These are phyloP conservation scores for Triticum urartu DNA, from an alignment of 176 grass and related monocot species.

Conservation along the genomic window DNA sequence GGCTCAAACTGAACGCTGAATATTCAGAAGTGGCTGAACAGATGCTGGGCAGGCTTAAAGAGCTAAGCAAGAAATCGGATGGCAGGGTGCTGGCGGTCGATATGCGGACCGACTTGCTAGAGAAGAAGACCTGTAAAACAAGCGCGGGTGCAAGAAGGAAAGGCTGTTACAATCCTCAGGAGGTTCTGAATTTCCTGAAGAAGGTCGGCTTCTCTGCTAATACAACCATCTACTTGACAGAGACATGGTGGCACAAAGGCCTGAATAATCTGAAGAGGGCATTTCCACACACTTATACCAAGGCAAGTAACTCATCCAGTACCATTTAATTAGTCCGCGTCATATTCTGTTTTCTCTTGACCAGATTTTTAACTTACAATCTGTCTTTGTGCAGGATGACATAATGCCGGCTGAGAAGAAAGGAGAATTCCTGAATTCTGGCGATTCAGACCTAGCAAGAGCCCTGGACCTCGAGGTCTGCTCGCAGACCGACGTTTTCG, in stretches of 20 bases:
- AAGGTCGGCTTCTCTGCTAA: conserved; percentile 61
- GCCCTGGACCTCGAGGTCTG: conserved; percentile 84
- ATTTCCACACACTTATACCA: conserved; percentile 82
- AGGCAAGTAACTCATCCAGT: conserved; percentile 40
- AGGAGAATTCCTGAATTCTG: conserved; percentile 55
- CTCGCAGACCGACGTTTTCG: conserved; percentile 64
- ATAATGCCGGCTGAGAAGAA: conserved; percentile 80
- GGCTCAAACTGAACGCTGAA: conserved; percentile 63
- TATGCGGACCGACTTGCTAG: conserved; percentile 63
- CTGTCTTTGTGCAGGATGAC: conserved; percentile 57
- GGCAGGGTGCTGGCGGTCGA: conserved; percentile 60
- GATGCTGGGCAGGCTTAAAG: conserved; percentile 74
- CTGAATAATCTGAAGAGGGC: conserved; percentile 62
- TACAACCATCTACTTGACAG: conserved; percentile 75
- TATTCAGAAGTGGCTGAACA: conserved; percentile 54
- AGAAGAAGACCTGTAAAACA: conserved; percentile 64
- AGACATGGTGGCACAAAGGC: conserved; percentile 71
- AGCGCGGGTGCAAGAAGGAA: conserved; percentile 47
- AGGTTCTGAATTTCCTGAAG: conserved; percentile 70
- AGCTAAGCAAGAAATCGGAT: conserved; percentile 52
- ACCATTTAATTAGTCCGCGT: conserved; percentile 3
- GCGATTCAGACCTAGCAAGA: conserved; percentile 58
- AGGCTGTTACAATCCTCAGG: conserved; percentile 64
- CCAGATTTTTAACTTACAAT: neutral
- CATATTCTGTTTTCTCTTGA: neutral